These are phyloP conservation scores for Scheffersomyces cryptocercus DNA, from an alignment of 1,139 yeast genomes.

Conservation along the genomic window DNA sequence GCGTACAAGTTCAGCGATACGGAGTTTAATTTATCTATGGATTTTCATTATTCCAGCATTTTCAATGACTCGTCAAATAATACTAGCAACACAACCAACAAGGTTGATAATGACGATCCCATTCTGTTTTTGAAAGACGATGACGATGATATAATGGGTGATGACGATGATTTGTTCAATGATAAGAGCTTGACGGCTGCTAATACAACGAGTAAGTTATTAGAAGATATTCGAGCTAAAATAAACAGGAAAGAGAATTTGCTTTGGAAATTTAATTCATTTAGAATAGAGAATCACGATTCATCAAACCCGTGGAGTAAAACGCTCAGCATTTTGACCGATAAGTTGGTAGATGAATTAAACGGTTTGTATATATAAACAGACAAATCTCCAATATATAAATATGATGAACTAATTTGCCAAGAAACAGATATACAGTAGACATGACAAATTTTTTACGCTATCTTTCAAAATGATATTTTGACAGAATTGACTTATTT, in stretches of 20 bases:
- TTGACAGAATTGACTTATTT: no score
- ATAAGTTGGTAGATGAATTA: constrained; percentile 11
- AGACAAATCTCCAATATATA: background rate
- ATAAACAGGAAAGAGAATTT: background rate
- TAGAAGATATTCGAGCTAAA: background rate
- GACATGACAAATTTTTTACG: no score
- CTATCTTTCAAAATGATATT: no score
- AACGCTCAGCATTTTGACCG: constrained; percentile 8
- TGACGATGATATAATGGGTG: constrained; percentile 12
- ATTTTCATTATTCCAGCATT: constrained; percentile 15
- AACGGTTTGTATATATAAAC: constrained; percentile 8
- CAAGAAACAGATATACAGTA: no score
- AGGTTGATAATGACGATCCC: background rate
- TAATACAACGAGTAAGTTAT: constrained; percentile 1
- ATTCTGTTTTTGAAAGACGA: constrained; percentile 2
- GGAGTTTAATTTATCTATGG: constrained; percentile 9
- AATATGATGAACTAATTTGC: no score
- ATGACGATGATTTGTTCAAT: constrained; percentile 16
- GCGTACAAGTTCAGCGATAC: background rate
- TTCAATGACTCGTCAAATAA: constrained; percentile 7
- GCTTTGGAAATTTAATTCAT: constrained; percentile 1
- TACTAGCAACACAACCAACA: background rate
- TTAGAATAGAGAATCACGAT: constrained; percentile 2
- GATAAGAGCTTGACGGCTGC: constrained; percentile 3
- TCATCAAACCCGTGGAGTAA: background rate